Conservation (phyloP, 78 protist species). For the Guillardia theta region DNA sequence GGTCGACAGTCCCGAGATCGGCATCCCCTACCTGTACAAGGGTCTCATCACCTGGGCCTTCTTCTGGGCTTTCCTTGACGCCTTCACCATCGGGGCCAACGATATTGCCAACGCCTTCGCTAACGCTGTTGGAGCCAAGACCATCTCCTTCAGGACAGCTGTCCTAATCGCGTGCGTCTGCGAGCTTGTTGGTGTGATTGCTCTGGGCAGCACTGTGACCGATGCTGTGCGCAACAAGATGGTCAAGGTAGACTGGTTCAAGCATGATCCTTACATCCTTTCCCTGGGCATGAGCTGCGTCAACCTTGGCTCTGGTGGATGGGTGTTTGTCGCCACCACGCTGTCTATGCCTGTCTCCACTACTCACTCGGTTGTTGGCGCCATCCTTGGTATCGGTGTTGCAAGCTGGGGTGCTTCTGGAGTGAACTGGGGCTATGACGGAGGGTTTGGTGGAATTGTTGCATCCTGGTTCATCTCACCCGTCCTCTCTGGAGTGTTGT, state of each 20-base stretch:
- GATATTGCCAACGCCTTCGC: conserved; percentile 35
- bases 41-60: neutral
- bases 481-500: neutral
- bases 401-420: neutral
- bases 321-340: neutral
- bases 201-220: neutral
- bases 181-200: conserved; percentile 49
- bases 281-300: neutral
- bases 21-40: neutral
- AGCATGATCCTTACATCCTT: neutral
- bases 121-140: neutral
- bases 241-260: neutral
- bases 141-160: neutral
- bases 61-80: neutral
- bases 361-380: conserved; percentile 65
- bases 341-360: conserved; percentile 61
- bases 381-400: conserved; percentile 46
- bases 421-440: neutral
- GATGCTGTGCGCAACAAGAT: neutral
- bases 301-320: neutral
- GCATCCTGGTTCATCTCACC: conserved; percentile 61
- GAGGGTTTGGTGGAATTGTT: neutral
- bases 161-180: neutral
- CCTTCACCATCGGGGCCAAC: conserved; percentile 39
- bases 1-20: neutral